A percentile compares a stretch with the other conserved stretches of the same genome.
These are phyloP conservation scores for Dicorynia guianensis DNA, from an alignment of 306 rosid genomes.

Conservation along the genomic window DNA sequence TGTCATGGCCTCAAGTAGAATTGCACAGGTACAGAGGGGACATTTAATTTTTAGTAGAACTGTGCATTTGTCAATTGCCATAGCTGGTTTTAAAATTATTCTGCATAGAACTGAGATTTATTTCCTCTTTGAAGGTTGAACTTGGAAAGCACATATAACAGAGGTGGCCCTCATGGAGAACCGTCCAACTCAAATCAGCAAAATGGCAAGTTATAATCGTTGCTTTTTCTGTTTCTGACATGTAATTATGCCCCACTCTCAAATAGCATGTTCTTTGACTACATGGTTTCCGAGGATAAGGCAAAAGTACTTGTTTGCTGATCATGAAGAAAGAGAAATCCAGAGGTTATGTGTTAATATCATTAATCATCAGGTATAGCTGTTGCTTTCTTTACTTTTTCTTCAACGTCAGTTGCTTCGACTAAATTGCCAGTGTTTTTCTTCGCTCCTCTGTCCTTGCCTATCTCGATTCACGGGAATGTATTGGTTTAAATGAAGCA, in stretches of 20 bases:
- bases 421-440: slow-evolving; percentile 26
- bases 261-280: slow-evolving; percentile 21
- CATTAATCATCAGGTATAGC: slow-evolving; percentile 87
- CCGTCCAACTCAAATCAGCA: slow-evolving; percentile 62
- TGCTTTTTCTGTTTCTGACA: slow-evolving; percentile 22
- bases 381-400: slow-evolving; percentile 18
- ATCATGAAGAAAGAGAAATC: slow-evolving; percentile 99
- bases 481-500: slow-evolving; percentile 24
- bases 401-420: slow-evolving; percentile 9
- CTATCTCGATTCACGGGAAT: slow-evolving; percentile 30
- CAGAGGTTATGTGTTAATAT: slow-evolving; percentile 97
- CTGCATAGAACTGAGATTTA: slow-evolving; percentile 35
- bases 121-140: slow-evolving; percentile 67
- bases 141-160: slow-evolving; percentile 58
- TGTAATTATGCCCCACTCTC: slow-evolving; percentile 28
- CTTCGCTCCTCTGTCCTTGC: slow-evolving; percentile 12
- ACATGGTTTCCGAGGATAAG: slow-evolving; percentile 67
- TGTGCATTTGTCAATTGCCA: slow-evolving; percentile 18
- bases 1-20: slow-evolving; percentile 19
- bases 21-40: slow-evolving; percentile 14
- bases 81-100: slow-evolving; percentile 45
- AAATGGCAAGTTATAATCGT: slow-evolving; percentile 63
- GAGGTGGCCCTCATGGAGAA: slow-evolving; percentile 71
- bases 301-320: slow-evolving; percentile 73
- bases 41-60: slow-evolving; percentile 24